Conservation (phyloP, 371 early-diverging fungal genomes). For the Globomyces sp. region DNA sequence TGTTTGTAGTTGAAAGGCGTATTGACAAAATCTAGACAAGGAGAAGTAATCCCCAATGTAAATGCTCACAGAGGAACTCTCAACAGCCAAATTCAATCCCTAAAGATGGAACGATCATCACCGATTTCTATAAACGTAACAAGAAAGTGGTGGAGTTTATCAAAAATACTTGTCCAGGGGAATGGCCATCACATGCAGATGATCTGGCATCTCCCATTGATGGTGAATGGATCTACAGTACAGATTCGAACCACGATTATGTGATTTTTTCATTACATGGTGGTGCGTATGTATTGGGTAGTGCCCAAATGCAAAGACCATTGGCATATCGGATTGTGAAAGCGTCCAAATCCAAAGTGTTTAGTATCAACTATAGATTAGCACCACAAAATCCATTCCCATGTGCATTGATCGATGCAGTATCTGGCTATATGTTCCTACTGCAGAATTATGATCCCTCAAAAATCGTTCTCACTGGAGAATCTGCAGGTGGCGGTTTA, state of each 20-base stretch:
- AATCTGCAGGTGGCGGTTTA: conserved; percentile 57
- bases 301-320: conserved; percentile 4
- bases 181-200: neutral
- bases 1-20: too few relatives aligned
- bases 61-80: too few relatives aligned
- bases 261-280: conserved; percentile 11
- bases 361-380: conserved; percentile 28
- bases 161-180: conserved; percentile 1
- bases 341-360: conserved; percentile 5
- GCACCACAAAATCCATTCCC: conserved; percentile 34
- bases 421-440: conserved; percentile 23
- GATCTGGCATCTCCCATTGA: neutral
- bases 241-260: neutral
- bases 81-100: too few relatives aligned
- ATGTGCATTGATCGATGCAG: conserved; percentile 26
- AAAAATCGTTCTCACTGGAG: conserved; percentile 49
- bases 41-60: too few relatives aligned
- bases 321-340: conserved; percentile 6
- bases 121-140: too few relatives aligned
- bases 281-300: conserved; percentile 11
- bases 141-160: conserved; percentile 9
- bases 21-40: too few relatives aligned
- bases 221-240: neutral
- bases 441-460: neutral
- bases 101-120: too few relatives aligned